phyloP scores from a whole-genome alignment of 495 filamentous ascomycete species.

The Annulohypoxylon maeteangense region DNA sequence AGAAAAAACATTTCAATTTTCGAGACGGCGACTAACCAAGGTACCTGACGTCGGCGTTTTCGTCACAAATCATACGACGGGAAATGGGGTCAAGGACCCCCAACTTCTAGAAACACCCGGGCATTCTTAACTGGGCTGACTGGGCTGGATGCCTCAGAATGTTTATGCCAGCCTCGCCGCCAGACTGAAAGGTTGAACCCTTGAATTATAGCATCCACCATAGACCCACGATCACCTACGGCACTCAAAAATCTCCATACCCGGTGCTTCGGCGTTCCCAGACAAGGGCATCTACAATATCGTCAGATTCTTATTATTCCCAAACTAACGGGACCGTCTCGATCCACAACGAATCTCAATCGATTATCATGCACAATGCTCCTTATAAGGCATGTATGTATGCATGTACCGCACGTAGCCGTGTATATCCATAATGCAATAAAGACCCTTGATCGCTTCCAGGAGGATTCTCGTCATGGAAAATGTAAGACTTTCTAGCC shows the following conservation, averaged over 20 bases:
- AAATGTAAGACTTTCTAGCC: not conserved
- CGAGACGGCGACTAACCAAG: not conserved
- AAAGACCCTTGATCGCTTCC: not conserved
- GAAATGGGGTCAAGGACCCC: not conserved
- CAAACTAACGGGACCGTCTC: slow-evolving; percentile 26
- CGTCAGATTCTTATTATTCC: slow-evolving; percentile 38
- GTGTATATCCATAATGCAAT: not conserved
- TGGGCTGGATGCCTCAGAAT: not conserved
- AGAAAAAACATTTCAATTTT: slow-evolving; percentile 6
- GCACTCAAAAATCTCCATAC: slow-evolving; percentile 26
- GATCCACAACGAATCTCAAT: slow-evolving; percentile 14
- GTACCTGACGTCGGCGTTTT: not conserved
- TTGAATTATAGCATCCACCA: slow-evolving; percentile 6
- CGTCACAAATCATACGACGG: slow-evolving; percentile 10
- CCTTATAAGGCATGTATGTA: not conserved
- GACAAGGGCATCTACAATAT: slow-evolving; percentile 7
- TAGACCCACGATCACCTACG: slow-evolving; percentile 22
- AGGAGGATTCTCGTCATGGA: not conserved
- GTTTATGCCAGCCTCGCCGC: slow-evolving; percentile 22
- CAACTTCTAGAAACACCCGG: slow-evolving; percentile 1
- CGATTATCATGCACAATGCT: slow-evolving; percentile 20
- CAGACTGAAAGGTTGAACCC: slow-evolving; percentile 9
- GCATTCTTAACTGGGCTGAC: not conserved
- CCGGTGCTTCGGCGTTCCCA: slow-evolving; percentile 25
- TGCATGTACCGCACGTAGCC: not conserved